Evolutionary conservation across 108 stramenopile genomes (phyloP), one percentile per base, ranked within the genome.

Genomic region (Fistulifera pelliculosa): DNA sequence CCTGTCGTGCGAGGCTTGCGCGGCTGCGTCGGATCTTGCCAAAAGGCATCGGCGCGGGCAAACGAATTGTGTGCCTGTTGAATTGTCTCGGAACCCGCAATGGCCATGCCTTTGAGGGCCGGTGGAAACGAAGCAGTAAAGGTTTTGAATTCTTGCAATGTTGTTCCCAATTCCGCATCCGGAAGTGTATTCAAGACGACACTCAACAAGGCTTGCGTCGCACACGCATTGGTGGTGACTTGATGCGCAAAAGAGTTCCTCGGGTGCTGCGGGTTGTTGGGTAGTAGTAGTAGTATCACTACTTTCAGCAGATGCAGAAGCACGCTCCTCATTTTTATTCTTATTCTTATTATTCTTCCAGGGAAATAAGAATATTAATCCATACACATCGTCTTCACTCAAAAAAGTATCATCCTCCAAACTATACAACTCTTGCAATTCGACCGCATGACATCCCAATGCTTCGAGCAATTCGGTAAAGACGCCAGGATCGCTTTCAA

Each of bases 351-450:
- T 58, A 15, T 44, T 73, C 44, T 50, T 28, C 90, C 90, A 96
- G 68, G 93, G 93, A 81, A 96, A 94, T 23, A 96, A 66, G 64
- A 96, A 94, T 28, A 96, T 83, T 8, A 96, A 66, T 41, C 93
- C 95, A 61, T 87, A 87, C 5, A 93, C 73, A 16, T 69, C 52
- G 8, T 71, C 68, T 28, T 64, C 56, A 13, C 64, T 61, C 14
- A 41, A 35, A 12, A 31, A 19, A 16, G 89, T 61, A 17, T 70
- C 57, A 48, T 90, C 86, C 57, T 87, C 90, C 56, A 94, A 63
- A n/a, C 63, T 62, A 75, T 77, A 90, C 17, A 94, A 56, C 57
- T 88, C 88, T 63, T 83, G 65, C 40, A 90, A 61, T 56, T 90
- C 79, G 16, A 87, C 91, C 38, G 75, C 67, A 44, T 76, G 56